phyloP scores from a whole-genome alignment of 257 asterid genomes.

The Solanum clarkiae region DNA sequence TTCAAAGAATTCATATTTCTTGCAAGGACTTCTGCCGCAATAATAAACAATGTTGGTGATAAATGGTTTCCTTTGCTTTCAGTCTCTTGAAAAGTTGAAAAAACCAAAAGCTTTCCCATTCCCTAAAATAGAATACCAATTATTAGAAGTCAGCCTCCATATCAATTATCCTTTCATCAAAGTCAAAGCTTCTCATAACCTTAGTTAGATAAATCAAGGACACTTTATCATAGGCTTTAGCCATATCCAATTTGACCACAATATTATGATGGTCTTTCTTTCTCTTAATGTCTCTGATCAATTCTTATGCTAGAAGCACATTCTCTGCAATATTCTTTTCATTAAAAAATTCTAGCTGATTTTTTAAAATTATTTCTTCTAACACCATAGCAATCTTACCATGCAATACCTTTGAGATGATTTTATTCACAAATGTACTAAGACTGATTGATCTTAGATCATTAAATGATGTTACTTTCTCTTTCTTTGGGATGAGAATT shows the following conservation, averaged over 20 bases:
- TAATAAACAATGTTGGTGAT: neutral
- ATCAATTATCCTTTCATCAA: neutral
- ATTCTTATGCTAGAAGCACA: neutral
- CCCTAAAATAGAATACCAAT: neutral
- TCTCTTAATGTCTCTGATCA: neutral
- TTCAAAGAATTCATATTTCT: too few species aligned
- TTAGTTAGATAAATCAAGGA: neutral
- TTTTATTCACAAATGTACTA: too few species aligned
- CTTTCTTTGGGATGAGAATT: neutral
- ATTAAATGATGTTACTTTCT: too few species aligned
- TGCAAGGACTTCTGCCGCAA: neutral
- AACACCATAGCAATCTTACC: neutral
- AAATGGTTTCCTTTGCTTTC: neutral
- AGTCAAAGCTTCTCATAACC: neutral
- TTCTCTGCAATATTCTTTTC: neutral
- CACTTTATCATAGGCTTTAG: neutral
- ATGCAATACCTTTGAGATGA: neutral
- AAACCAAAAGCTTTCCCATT: neutral
- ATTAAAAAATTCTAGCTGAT: too few species aligned
- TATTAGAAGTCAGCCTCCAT: neutral
- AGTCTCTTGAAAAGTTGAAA: neutral
- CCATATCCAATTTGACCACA: neutral
- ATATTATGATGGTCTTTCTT: neutral
- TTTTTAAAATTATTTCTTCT: too few species aligned
- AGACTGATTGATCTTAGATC: neutral